A percentile compares a stretch with the other conserved stretches of the same genome.
These are phyloP conservation scores for Sorghum bicolor DNA, from an alignment of 176 grass and related monocot species.

Conservation along the genomic window DNA sequence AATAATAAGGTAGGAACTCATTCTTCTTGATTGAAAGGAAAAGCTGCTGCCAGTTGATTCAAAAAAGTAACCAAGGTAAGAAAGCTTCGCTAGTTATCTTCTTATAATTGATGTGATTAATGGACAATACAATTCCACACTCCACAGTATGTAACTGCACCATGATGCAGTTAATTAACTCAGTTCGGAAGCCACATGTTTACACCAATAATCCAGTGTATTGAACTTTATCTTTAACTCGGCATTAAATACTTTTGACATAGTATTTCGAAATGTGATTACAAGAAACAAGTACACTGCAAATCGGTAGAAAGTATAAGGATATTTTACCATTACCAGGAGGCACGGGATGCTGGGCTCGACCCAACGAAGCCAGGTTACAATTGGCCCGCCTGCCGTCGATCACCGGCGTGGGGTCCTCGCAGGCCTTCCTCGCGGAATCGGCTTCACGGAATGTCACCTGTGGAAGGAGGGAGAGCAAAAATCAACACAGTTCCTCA, in stretches of 20 bases:
- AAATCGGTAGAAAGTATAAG: not conserved
- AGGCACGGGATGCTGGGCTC: constrained; percentile 48
- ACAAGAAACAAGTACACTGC: not conserved
- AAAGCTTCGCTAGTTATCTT: not conserved
- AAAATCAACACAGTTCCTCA: constrained; percentile 8
- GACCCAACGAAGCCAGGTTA: constrained; percentile 89
- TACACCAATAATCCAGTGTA: not conserved
- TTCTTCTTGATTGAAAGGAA: not conserved
- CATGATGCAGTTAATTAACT: not conserved
- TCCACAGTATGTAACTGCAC: not conserved
- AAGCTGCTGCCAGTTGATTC: not conserved
- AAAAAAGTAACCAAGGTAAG: not conserved
- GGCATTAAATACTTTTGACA: not conserved
- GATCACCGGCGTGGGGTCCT: constrained; percentile 72
- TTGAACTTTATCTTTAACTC: not conserved
- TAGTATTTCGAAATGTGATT: not conserved
- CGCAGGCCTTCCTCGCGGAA: constrained; percentile 79
- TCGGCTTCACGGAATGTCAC: constrained; percentile 89
- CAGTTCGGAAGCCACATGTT: not conserved
- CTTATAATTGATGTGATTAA: not conserved
- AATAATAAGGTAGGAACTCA: not conserved
- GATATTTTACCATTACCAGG: constrained; percentile 30
- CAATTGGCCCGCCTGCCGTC: constrained; percentile 88
- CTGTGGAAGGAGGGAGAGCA: constrained; percentile 27
- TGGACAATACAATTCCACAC: not conserved